Evolutionary conservation across 805 yeast genomes (phyloP).

Genomic region (Metschnikowia dekortorum): DNA sequence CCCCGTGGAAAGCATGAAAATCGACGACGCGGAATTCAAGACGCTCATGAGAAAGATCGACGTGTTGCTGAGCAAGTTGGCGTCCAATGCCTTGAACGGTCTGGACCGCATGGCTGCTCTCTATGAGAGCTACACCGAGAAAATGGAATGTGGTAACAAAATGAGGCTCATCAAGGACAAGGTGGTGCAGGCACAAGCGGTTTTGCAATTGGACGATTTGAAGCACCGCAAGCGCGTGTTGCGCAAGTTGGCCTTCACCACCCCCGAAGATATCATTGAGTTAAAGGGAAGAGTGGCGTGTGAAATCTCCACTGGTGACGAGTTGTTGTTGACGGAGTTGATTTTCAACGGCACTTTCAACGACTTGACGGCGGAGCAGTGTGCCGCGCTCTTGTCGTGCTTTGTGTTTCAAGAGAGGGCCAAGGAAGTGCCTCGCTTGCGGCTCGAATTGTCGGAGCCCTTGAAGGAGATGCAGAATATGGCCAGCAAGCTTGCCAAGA

Average conservation of each 20-base stretch:
- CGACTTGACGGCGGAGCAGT: conserved; percentile 81
- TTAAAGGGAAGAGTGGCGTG: conserved; percentile 97
- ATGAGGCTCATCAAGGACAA: conserved; percentile 58
- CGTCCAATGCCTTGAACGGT: conserved; percentile 62
- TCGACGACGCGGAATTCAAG: conserved; percentile 74
- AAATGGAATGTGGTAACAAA: conserved; percentile 56
- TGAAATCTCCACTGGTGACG: conserved; percentile 90
- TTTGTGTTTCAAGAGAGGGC: conserved; percentile 97
- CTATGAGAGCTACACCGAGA: conserved; percentile 61
- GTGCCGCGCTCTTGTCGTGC: conserved; percentile 89
- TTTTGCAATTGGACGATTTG: conserved; percentile 89
- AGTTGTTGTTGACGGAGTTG: conserved; percentile 79
- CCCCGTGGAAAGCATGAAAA: conserved; percentile 90
- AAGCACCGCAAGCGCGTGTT: conserved; percentile 90
- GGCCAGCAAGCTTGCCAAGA: conserved; percentile 87
- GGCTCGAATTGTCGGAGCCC: conserved; percentile 91
- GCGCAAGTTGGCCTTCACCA: conserved; percentile 85
- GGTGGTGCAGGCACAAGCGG: conserved; percentile 80
- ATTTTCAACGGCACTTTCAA: conserved; percentile 94
- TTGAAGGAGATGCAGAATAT: conserved; percentile 81
- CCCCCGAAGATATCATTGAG: conserved; percentile 85
- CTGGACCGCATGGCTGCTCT: conserved; percentile 58
- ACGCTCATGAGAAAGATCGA: conserved; percentile 71
- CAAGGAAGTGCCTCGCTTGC: conserved; percentile 78
- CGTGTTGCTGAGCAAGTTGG: conserved; percentile 71